Evolutionary conservation across 1,284 basidiomycete species (phyloP), one percentile per base, ranked within the genome.

Genomic region (Leccinum pallidistipes): DNA sequence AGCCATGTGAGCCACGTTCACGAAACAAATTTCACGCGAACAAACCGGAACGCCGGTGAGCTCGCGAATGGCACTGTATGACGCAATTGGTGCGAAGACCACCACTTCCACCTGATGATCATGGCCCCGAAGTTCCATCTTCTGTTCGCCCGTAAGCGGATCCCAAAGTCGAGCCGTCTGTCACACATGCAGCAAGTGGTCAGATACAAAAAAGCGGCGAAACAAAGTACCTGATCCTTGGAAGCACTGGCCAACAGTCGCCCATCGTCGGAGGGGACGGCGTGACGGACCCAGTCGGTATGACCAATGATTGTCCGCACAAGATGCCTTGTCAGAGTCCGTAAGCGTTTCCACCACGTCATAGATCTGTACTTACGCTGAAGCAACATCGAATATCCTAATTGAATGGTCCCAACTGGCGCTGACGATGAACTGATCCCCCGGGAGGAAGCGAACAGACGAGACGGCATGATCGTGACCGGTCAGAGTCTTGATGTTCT

Each of bases 381-480:
- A 91, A 31, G 90, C 81, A 16, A 96, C 86, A 73, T 96, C 91
- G 83, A 94, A 97, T 57, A 97, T 80, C 68, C 89, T 82, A 63
- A 97, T 92, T 3, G 92, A 92, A 77, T 87, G 85, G 74, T 97
- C 94, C 71, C 95, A 81, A 72, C 92, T 94, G 1, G 93, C 92
- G 55, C 90, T 92, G 62, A 95, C 87, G 63, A 97, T 83, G 65
- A 84, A 83, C 70, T 90, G 89, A 71, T 94, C 94, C 21, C 90
- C 89, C 0, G 92, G 92, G 70, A 95, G 80, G 71, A 96, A 97
- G 12, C 87, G 83, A 2, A 91, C 93, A 18, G 86, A 86, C 9
- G 93, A 95, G 45, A 97, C 90, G 18, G 91, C 89, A 74, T 97
- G 95, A 73, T 97, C 94, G 71, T 97, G 94, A 1, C 94, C 95